Evolutionary conservation across 1,139 yeast species (phyloP).

Genomic region (Yamadazyma triangularis): DNA sequence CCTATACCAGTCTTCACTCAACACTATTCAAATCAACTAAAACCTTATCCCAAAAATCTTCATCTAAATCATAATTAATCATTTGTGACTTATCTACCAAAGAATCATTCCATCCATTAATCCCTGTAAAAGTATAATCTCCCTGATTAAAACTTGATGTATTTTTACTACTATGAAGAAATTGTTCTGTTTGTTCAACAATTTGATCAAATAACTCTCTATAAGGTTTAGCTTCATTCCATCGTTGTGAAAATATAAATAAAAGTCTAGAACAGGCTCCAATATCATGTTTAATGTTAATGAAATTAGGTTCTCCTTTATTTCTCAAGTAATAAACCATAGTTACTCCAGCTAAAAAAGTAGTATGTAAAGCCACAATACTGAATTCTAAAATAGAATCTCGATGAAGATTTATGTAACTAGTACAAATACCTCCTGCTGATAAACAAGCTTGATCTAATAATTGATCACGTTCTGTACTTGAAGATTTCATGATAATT

Average conservation of each 20-base stretch:
- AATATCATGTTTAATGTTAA: constrained; percentile 10
- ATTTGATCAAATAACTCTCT: constrained; percentile 12
- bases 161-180: too few species aligned
- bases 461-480: constrained; percentile 4
- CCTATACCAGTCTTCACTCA: too few species aligned
- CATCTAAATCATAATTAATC: too few species aligned
- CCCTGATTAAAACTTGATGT: too few species aligned
- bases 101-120: too few species aligned
- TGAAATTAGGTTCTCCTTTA: constrained; percentile 9
- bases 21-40: too few species aligned
- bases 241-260: constrained; percentile 12
- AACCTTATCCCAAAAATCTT: too few species aligned
- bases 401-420: constrained; percentile 10
- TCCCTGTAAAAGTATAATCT: too few species aligned
- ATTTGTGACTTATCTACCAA: too few species aligned
- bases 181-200: constrained; percentile 6
- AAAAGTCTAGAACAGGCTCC: constrained; percentile 13
- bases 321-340: constrained; percentile 11
- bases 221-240: constrained; percentile 13
- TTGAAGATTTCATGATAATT: constrained; percentile 7
- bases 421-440: constrained; percentile 11
- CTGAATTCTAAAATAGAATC: constrained; percentile 13
- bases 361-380: constrained; percentile 12
- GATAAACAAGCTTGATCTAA: constrained; percentile 12
- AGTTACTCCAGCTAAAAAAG: constrained; percentile 12